phyloP scores from a whole-genome alignment of 306 rosid genomes.

The Glycyrrhiza uralensis region DNA sequence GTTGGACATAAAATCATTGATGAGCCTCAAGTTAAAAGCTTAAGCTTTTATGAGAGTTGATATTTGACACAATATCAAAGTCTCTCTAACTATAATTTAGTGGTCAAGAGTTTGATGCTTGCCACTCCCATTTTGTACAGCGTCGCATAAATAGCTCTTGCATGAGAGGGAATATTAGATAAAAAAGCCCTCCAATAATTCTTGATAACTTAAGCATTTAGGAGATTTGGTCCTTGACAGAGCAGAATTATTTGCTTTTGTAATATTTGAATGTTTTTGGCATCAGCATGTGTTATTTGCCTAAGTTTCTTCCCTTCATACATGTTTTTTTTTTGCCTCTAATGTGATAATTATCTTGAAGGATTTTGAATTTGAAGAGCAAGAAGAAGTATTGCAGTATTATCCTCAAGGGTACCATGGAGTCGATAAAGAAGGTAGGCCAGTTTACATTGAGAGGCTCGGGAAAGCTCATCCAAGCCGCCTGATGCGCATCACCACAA shows the following conservation, averaged over 20 bases:
- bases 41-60: not conserved
- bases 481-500: constrained; percentile 73
- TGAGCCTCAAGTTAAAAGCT: not conserved
- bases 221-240: not conserved
- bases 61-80: not conserved
- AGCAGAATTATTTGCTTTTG: not conserved
- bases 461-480: constrained; percentile 95
- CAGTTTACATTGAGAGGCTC: constrained; percentile 91
- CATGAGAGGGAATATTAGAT: not conserved
- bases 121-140: not conserved
- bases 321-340: constrained; percentile 29
- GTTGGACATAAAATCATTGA: not conserved
- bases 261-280: not conserved
- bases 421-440: constrained; percentile 95
- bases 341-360: constrained; percentile 32
- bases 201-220: not conserved
- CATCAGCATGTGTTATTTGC: constrained; percentile 8
- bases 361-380: constrained; percentile 93
- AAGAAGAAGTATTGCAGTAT: constrained; percentile 86
- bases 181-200: not conserved
- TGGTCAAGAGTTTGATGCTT: not conserved
- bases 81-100: not conserved
- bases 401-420: constrained; percentile 99
- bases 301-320: not conserved
- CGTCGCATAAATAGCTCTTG: not conserved